Conservation (phyloP, 768 basidiomycete species). For the Lactarius evosmus region DNA sequence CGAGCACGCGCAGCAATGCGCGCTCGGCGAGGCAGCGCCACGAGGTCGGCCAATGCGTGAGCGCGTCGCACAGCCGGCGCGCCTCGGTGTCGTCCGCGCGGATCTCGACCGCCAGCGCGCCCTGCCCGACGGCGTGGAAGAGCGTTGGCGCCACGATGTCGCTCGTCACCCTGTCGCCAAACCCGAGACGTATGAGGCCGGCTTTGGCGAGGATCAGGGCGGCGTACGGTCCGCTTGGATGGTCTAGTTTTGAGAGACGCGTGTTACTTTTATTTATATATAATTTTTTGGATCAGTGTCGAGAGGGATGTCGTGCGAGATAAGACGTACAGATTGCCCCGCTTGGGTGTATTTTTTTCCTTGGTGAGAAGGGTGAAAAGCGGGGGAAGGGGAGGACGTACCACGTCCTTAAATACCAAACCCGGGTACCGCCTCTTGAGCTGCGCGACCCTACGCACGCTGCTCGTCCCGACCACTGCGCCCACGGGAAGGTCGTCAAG, state of each 20-base stretch:
- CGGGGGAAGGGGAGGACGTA: slow-evolving; percentile 44
- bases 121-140: slow-evolving; percentile 91
- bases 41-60: slow-evolving; percentile 75
- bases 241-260: slow-evolving; percentile 88
- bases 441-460: slow-evolving; percentile 90
- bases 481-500: slow-evolving; percentile 84
- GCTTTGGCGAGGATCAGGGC: slow-evolving; percentile 93
- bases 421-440: slow-evolving; percentile 72
- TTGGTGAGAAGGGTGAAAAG: slow-evolving; percentile 4
- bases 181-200: slow-evolving; percentile 78
- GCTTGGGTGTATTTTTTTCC: slow-evolving; percentile 39
- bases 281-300: not conserved
- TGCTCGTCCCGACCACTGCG: slow-evolving; percentile 92
- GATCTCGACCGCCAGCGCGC: slow-evolving; percentile 86
- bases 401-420: slow-evolving; percentile 83
- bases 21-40: slow-evolving; percentile 83
- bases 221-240: slow-evolving; percentile 69
- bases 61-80: slow-evolving; percentile 55
- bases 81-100: slow-evolving; percentile 61
- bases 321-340: slow-evolving; percentile 77
- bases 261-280: slow-evolving; percentile 64
- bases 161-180: slow-evolving; percentile 69
- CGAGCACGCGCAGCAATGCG: slow-evolving; percentile 80
- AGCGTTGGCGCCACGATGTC: slow-evolving; percentile 73
- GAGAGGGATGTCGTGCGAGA: not conserved